Evolutionary conservation across 2,329 filamentous ascomycete genomes (phyloP), one percentile per base, ranked within the genome.

Genomic region (Aphanoascus verrucosus): DNA sequence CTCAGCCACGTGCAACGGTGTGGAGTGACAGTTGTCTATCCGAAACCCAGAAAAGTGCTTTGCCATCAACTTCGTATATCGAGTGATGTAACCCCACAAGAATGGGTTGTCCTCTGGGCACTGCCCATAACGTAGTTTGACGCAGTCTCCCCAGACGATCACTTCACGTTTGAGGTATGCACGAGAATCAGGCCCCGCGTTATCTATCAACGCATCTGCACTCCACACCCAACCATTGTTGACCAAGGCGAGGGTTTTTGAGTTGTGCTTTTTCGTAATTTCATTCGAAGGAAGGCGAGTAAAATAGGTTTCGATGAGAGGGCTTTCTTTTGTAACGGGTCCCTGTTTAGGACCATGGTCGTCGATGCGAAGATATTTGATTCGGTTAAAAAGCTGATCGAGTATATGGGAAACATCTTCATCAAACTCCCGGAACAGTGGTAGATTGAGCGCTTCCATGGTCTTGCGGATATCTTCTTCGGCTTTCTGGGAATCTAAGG

Each of bases 201-300:
- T 93, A 72, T 98, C 93, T 42, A 88, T 79, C 69, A 97, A 79
- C 1, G 93, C 91, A 70, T 97, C 94, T 5, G 91, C 91, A 55
- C 88, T 91, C 93, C 93, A 98, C 7, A 98, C 90, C 93, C 93
- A 98, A 42, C 93, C 93, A 65, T 98, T 98, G 71, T 97, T 97
- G 40, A 84, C 90, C 49, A 98, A 73, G 1, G 88, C 87, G 44
- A 94, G 77, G 42, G 89, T 84, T 54, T 84, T 84, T 1, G 83
- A 77, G 54, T 83, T 83, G 63, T 94, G 85, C 63, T 87, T 83
- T 57, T 82, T 77, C 0, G 93, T 95, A 9, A 77, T 81, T 9
- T 85, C 81, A 62, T 94, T 95, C 31, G 79, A 67, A 1, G 90
- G 87, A 40, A 98, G 75, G 28, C 91, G 82, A 0, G 93, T 97